A percentile compares a stretch with the other conserved stretches of the same genome.
phyloP scores from a whole-genome alignment of 345 rosid species.

The Boechera retrofracta region DNA sequence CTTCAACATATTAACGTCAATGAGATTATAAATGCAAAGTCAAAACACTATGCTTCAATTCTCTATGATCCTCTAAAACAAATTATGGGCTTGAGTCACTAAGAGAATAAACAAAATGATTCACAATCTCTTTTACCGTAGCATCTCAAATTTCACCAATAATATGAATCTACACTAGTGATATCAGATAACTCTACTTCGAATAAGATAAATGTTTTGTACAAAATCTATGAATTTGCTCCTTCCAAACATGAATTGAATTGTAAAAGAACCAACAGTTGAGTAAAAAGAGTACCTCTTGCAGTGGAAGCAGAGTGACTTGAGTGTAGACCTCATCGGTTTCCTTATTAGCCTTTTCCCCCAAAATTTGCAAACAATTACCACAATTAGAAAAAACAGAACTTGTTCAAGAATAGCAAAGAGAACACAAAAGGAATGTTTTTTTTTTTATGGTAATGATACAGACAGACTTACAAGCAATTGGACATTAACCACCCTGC shows the following conservation, averaged over 20 bases:
- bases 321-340: constrained; percentile 88
- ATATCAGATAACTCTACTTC: constrained; percentile 2
- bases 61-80: constrained; percentile 18
- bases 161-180: constrained; percentile 2
- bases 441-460: constrained; percentile 2
- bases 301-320: constrained; percentile 72
- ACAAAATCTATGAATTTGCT: background rate
- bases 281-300: constrained; percentile 59
- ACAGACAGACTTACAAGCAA: constrained; percentile 64
- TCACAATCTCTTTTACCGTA: constrained; percentile 13
- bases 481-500: constrained; percentile 70
- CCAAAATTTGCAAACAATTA: constrained; percentile 27
- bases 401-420: constrained; percentile 37
- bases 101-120: constrained; percentile 17
- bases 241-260: constrained; percentile 14
- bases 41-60: background rate
- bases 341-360: constrained; percentile 79
- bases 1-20: constrained; percentile 21
- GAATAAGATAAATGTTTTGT: background rate
- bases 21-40: background rate
- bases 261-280: background rate
- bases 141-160: constrained; percentile 10
- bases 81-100: constrained; percentile 2
- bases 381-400: constrained; percentile 32
- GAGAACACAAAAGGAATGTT: constrained; percentile 22